Conservation (phyloP, 202 grass and related monocot species). For the Carex arenaria region DNA sequence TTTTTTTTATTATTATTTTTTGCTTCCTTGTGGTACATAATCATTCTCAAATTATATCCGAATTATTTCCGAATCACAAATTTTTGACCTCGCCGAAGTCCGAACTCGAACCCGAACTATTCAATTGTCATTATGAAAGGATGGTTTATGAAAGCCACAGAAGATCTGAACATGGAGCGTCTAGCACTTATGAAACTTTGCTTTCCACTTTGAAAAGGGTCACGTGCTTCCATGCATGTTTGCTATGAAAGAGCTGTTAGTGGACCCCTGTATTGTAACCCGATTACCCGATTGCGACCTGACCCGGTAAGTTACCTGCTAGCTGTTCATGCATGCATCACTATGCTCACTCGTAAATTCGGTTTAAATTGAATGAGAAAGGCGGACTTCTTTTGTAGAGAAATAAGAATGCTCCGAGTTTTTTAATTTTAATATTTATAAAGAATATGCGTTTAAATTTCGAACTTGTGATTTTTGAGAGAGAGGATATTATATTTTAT, state of each 20-base stretch:
- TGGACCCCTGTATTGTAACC: background rate
- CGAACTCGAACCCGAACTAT: too few species aligned
- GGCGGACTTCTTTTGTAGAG: background rate
- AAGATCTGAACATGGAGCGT: background rate
- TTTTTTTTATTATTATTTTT: too few species aligned
- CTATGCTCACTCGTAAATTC: background rate
- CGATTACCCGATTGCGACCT: background rate
- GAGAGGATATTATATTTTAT: too few species aligned
- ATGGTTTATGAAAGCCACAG: background rate
- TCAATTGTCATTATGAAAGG: too few species aligned
- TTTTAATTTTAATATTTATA: too few species aligned
- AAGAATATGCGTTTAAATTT: too few species aligned
- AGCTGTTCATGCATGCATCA: background rate
- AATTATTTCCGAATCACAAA: too few species aligned
- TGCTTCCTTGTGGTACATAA: too few species aligned
- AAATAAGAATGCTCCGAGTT: too few species aligned
- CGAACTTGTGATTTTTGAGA: too few species aligned
- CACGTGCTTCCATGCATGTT: constrained; percentile 9
- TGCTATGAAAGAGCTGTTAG: background rate
- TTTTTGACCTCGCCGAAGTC: too few species aligned
- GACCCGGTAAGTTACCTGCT: background rate
- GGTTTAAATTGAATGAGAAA: background rate
- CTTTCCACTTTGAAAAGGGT: constrained; percentile 26
- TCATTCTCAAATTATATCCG: too few species aligned
- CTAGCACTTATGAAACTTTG: background rate